Conservation (phyloP, 2,329 filamentous ascomycete species). For the Metarhizium humberi region DNA sequence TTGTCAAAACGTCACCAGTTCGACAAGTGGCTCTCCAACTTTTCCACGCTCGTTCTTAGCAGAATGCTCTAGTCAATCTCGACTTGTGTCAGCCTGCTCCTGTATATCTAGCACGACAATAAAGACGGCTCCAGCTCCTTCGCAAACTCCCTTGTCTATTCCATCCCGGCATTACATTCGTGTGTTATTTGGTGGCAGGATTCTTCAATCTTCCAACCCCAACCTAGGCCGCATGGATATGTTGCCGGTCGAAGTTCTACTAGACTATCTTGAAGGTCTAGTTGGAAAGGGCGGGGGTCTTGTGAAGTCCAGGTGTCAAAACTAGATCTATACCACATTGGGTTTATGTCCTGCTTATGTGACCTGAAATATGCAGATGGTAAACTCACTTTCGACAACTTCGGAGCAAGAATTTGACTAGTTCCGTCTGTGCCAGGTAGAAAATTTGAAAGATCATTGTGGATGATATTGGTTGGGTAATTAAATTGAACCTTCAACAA, state of each 20-base stretch:
- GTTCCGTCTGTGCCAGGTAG: no score
- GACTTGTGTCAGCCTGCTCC: constrained; percentile 18
- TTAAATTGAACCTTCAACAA: no score
- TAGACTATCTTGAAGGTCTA: constrained; percentile 64
- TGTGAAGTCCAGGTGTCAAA: constrained; percentile 25
- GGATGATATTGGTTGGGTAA: no score
- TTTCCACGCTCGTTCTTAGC: constrained; percentile 6
- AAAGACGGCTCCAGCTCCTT: neutral
- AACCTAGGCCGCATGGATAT: constrained; percentile 60
- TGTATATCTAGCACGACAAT: constrained; percentile 12
- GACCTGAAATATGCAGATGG: no score
- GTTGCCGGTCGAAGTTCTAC: constrained; percentile 53
- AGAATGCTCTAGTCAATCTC: constrained; percentile 15
- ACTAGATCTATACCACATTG: neutral
- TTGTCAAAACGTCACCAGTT: constrained; percentile 10
- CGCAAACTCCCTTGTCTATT: neutral
- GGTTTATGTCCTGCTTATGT: neutral
- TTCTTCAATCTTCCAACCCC: constrained; percentile 59
- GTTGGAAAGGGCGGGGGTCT: constrained; percentile 44
- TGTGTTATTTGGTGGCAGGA: constrained; percentile 61
- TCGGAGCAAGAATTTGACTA: no score
- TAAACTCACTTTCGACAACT: no score
- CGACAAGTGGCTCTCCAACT: neutral
- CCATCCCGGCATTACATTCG: constrained; percentile 43
- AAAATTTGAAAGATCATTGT: no score